A percentile compares a stretch with the other conserved stretches of the same genome.
Conservation (phyloP, 108 stramenopile species). For the Ochromonas danica region DNA sequence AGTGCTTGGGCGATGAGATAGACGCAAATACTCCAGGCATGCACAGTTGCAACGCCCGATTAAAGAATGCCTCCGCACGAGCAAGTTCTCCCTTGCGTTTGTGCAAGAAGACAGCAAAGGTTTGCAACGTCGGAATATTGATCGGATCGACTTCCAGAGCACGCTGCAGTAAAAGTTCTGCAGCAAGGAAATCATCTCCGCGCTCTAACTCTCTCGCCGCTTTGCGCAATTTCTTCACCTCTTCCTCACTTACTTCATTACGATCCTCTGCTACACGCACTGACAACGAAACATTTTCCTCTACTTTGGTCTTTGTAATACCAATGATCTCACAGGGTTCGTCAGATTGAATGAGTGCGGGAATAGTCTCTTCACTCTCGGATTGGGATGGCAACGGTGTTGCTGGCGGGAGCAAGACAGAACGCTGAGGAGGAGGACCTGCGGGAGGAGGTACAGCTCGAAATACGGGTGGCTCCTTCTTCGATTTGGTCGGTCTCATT, state of each 20-base stretch:
- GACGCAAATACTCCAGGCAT: too few species aligned
- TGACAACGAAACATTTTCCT: background rate
- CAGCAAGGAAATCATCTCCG: slow-evolving; percentile 10
- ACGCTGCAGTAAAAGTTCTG: background rate
- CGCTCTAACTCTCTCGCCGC: background rate
- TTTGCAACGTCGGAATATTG: slow-evolving; percentile 3
- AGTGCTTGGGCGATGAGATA: too few species aligned
- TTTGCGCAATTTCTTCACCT: background rate
- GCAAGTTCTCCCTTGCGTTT: slow-evolving; percentile 19
- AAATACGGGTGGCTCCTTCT: too few species aligned
- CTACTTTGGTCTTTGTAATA: background rate
- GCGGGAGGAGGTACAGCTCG: too few species aligned
- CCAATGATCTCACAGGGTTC: too few species aligned
- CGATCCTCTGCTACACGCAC: background rate
- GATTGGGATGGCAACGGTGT: too few species aligned
- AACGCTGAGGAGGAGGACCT: too few species aligned
- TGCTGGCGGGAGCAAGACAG: too few species aligned
- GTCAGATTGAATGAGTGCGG: too few species aligned
- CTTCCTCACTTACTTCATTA: slow-evolving; percentile 18
- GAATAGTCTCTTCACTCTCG: too few species aligned
- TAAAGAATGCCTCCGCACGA: slow-evolving; percentile 33
- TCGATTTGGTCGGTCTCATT: too few species aligned
- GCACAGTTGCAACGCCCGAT: background rate
- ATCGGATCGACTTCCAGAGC: slow-evolving; percentile 23
- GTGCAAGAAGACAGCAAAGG: slow-evolving; percentile 22